phyloP scores from a whole-genome alignment of 352 stramenopile genomes.

The Phytophthora rubi region DNA sequence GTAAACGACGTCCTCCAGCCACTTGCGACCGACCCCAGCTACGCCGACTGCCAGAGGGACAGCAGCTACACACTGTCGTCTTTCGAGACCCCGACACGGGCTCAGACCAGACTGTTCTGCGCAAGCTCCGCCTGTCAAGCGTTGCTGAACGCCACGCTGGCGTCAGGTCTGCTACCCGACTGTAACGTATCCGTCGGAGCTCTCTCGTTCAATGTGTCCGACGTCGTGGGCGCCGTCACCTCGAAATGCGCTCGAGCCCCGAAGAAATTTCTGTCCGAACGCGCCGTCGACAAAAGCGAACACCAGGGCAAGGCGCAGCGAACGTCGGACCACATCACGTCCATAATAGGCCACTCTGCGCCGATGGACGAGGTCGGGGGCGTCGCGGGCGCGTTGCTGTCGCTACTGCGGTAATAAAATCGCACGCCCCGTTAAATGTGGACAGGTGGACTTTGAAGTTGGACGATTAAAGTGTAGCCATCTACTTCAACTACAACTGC shows the following conservation, averaged over 20 bases:
- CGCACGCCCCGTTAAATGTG: too few relatives aligned
- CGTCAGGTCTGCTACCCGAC: not conserved
- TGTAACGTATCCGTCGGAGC: not conserved
- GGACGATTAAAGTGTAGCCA: too few relatives aligned
- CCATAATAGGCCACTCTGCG: conserved; percentile 2
- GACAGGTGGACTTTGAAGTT: too few relatives aligned
- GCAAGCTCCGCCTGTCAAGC: conserved; percentile 10
- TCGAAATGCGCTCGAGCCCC: conserved; percentile 5
- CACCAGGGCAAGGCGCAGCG: conserved; percentile 10
- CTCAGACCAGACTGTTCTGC: conserved; percentile 6
- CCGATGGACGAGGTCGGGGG: conserved; percentile 9
- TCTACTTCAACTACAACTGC: too few relatives aligned
- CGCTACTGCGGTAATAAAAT: conserved; percentile 14
- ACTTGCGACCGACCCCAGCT: conserved; percentile 1
- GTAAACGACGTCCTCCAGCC: conserved; percentile 1
- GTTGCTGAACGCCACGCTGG: conserved; percentile 7
- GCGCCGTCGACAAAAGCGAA: not conserved
- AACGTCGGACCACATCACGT: not conserved
- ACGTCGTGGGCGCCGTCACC: conserved; percentile 4
- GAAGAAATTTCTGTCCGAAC: not conserved
- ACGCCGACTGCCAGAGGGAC: conserved; percentile 1
- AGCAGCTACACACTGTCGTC: conserved; percentile 8
- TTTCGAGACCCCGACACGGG: not conserved
- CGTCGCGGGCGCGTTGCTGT: conserved; percentile 16
- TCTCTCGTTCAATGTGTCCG: not conserved